These are phyloP conservation scores for Candida wancherniae DNA, from an alignment of 805 yeast species.

Conservation along the genomic window DNA sequence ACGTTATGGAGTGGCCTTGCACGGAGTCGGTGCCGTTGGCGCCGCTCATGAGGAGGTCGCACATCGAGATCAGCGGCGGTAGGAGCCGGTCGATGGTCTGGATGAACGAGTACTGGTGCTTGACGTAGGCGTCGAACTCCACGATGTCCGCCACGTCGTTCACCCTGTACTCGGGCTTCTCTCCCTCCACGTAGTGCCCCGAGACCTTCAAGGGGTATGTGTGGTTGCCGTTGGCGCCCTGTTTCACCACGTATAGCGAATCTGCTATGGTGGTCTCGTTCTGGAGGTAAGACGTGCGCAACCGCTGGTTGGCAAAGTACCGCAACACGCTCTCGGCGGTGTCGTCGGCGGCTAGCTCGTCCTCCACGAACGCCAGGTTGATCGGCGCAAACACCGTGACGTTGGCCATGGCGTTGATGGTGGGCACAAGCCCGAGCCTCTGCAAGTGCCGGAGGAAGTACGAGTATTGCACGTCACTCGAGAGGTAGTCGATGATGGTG, in stretches of 20 bases:
- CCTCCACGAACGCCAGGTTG: conserved; percentile 62
- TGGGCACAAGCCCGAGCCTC: conserved; percentile 56
- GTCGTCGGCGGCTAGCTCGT: conserved; percentile 17
- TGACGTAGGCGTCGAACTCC: conserved; percentile 54
- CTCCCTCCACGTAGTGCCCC: conserved; percentile 22
- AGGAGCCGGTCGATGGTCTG: conserved; percentile 56
- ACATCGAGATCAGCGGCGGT: conserved; percentile 29
- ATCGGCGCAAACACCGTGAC: conserved; percentile 78
- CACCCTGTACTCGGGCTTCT: conserved; percentile 28
- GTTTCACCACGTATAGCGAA: conserved; percentile 22
- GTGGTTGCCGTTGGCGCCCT: conserved; percentile 1
- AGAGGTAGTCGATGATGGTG: conserved; percentile 64
- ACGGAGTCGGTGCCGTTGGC: conserved; percentile 1
- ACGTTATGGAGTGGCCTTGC: conserved; percentile 22
- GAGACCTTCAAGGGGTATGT: conserved; percentile 15
- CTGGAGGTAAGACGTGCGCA: conserved; percentile 29
- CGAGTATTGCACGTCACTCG: conserved; percentile 64
- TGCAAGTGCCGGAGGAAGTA: conserved; percentile 59
- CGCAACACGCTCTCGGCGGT: conserved; percentile 16
- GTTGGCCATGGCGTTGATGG: conserved; percentile 52
- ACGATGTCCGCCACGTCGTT: conserved; percentile 48
- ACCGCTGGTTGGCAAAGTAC: conserved; percentile 30
- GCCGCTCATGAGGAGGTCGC: conserved; percentile 29
- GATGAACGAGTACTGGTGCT: conserved; percentile 58
- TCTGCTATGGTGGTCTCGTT: conserved; percentile 23